phyloP scores from a whole-genome alignment of 73 alveolate genomes.

The Symbiodinium natans region DNA sequence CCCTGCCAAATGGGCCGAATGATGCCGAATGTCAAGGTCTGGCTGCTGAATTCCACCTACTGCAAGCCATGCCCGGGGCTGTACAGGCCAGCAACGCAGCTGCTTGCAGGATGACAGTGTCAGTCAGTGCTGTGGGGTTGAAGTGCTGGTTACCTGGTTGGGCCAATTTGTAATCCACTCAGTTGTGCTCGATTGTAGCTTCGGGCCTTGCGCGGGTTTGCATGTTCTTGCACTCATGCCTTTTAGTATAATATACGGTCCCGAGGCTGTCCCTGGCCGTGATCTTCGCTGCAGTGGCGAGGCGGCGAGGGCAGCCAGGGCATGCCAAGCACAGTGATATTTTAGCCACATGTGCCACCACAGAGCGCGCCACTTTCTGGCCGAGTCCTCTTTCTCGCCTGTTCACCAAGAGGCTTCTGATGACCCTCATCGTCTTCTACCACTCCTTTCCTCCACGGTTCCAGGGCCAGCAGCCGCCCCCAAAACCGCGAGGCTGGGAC shows the following conservation, averaged over 20 bases:
- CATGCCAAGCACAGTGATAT: not conserved
- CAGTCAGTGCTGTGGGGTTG: no score
- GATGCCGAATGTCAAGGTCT: not conserved
- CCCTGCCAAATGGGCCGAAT: not conserved
- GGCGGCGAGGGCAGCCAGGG: no score
- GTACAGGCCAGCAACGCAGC: not conserved
- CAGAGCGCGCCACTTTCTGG: no score
- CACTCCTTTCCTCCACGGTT: conserved; percentile 93
- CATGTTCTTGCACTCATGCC: no score
- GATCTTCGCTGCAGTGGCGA: conserved; percentile 91
- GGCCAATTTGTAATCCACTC: no score
- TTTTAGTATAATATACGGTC: no score
- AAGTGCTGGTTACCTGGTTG: no score
- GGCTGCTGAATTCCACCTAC: conserved; percentile 80
- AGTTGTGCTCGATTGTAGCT: no score
- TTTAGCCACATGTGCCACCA: not conserved
- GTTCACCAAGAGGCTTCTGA: conserved; percentile 66
- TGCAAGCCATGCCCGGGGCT: conserved; percentile 92
- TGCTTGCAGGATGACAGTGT: no score
- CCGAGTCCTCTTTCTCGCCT: no score
- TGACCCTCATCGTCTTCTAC: conserved; percentile 92
- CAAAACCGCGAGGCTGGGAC: not conserved
- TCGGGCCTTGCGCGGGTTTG: no score
- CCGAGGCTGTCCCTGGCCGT: conserved; percentile 81
- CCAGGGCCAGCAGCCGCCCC: conserved; percentile 36